Percentiles rank a stretch among this genome's conserved stretches.
Conservation (phyloP, 1,139 yeast species). For the Geotrichum reessii region DNA sequence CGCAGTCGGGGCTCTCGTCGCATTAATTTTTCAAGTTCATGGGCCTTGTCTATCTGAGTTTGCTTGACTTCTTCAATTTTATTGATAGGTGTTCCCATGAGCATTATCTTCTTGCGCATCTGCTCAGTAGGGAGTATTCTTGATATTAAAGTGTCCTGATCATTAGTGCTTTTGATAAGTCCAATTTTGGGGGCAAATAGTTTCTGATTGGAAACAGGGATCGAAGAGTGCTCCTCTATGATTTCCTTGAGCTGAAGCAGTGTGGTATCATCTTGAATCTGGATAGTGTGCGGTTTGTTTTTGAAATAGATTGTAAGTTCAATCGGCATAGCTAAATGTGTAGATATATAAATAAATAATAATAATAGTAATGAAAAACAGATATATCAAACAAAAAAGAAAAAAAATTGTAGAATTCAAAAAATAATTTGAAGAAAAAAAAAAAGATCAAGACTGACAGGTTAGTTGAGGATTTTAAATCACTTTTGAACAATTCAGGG, state of each 20-base stretch:
- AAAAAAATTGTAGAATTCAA: neutral
- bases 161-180: slow-evolving; percentile 24
- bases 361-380: neutral
- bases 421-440: too few species aligned
- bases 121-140: slow-evolving; percentile 24
- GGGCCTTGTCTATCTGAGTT: slow-evolving; percentile 27
- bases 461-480: neutral
- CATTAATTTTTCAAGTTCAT: slow-evolving; percentile 22
- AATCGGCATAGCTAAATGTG: neutral
- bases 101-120: slow-evolving; percentile 26
- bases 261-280: slow-evolving; percentile 18
- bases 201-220: slow-evolving; percentile 31
- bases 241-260: slow-evolving; percentile 25
- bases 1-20: slow-evolving; percentile 6
- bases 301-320: slow-evolving; percentile 16
- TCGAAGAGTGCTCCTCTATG: slow-evolving; percentile 29
- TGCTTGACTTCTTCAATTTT: slow-evolving; percentile 27
- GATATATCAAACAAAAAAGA: neutral
- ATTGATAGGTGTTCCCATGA: slow-evolving; percentile 30
- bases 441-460: too few species aligned
- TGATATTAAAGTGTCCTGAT: slow-evolving; percentile 20
- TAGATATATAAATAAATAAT: neutral
- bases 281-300: slow-evolving; percentile 5
- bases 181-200: slow-evolving; percentile 31
- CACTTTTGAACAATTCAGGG: neutral